Conservation (phyloP, 23 red algal genomes). For the Chondrus crispus region DNA sequence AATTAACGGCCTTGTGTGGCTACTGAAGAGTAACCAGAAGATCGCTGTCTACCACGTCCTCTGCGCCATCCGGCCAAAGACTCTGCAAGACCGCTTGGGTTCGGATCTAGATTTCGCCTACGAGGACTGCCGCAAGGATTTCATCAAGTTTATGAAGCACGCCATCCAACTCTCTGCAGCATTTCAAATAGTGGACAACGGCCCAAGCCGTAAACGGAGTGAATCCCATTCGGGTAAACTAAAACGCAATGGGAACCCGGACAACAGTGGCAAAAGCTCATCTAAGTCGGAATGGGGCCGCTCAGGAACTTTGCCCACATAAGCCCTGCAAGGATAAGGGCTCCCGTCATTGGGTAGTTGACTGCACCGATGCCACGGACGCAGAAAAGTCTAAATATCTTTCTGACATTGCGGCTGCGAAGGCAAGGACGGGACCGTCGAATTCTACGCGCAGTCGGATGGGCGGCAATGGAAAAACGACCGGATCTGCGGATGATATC, state of each 20-base stretch:
- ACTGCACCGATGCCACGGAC: neutral
- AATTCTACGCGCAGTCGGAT: neutral
- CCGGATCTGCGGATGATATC: neutral
- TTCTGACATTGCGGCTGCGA: neutral
- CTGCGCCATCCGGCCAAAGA: neutral
- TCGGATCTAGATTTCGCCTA: neutral
- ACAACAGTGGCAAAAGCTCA: too few relatives aligned
- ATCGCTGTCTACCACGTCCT: neutral
- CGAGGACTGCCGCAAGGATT: neutral
- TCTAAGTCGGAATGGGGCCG: too few relatives aligned
- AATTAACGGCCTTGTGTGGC: neutral
- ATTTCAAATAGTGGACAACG: neutral
- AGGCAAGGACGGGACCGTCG: neutral
- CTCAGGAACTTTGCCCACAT: too few relatives aligned
- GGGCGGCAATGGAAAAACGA: neutral
- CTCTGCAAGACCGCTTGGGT: neutral
- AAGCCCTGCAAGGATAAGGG: neutral
- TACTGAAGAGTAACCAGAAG: neutral
- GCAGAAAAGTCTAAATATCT: neutral
- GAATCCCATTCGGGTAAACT: too few relatives aligned
- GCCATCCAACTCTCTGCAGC: neutral
- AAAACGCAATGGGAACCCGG: too few relatives aligned
- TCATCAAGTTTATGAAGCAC: neutral
- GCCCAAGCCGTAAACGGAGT: too few relatives aligned
- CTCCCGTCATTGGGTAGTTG: neutral